Conservation (phyloP, 768 basidiomycete species). For the Cystobasidium onofrii region DNA sequence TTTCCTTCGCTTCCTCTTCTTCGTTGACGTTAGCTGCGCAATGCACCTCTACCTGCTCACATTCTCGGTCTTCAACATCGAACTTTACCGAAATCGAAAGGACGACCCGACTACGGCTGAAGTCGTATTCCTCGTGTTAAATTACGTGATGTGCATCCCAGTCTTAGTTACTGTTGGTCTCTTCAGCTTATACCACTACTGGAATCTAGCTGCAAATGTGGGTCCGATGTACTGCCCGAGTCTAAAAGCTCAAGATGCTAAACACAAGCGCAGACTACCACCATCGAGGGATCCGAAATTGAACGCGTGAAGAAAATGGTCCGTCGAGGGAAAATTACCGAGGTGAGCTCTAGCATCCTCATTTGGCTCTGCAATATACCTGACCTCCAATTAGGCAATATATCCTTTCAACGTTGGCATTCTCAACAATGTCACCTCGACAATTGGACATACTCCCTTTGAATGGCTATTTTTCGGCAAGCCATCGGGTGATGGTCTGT, state of each 20-base stretch:
- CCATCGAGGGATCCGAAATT: slow-evolving; percentile 97
- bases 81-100: slow-evolving; percentile 43
- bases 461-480: slow-evolving; percentile 64
- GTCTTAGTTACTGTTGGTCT: slow-evolving; percentile 78
- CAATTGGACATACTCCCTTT: slow-evolving; percentile 66
- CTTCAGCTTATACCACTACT: slow-evolving; percentile 87
- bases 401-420: slow-evolving; percentile 87
- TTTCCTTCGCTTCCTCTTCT: slow-evolving; percentile 79
- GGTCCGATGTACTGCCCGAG: background rate
- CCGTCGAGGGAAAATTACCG: slow-evolving; percentile 71
- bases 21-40: slow-evolving; percentile 75
- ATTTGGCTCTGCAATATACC: background rate
- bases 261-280: slow-evolving; percentile 54
- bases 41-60: slow-evolving; percentile 83
- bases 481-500: slow-evolving; percentile 38
- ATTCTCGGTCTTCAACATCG: slow-evolving; percentile 38
- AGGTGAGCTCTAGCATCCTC: slow-evolving; percentile 50
- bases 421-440: slow-evolving; percentile 62
- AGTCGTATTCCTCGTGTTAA: slow-evolving; percentile 75
- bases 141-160: slow-evolving; percentile 74
- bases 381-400: slow-evolving; percentile 54
- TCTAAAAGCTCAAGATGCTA: background rate
- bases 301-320: slow-evolving; percentile 82
- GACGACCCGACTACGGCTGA: slow-evolving; percentile 58
- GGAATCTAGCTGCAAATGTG: slow-evolving; percentile 60